phyloP scores from a whole-genome alignment of 768 basidiomycete genomes.

The Tulasnella sp. region DNA sequence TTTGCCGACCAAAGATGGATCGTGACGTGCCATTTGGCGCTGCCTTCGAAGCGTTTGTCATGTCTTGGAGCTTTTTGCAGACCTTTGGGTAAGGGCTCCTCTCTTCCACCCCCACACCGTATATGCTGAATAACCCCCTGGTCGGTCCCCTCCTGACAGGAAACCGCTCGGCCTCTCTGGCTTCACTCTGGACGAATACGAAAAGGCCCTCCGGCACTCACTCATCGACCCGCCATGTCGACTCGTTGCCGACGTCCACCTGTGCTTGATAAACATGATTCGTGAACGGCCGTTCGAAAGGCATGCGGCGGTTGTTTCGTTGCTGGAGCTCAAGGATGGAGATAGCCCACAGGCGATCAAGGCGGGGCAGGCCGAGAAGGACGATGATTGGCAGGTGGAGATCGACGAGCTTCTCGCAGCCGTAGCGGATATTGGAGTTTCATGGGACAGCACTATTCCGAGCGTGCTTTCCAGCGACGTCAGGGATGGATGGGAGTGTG shows the following conservation, averaged over 20 bases:
- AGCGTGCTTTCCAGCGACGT: conserved; percentile 68
- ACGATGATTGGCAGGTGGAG: conserved; percentile 39
- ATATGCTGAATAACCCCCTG: neutral
- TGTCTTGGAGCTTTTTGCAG: conserved; percentile 91
- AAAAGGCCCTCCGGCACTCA: conserved; percentile 77
- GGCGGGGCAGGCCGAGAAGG: conserved; percentile 41
- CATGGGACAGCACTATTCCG: conserved; percentile 65
- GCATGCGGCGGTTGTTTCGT: conserved; percentile 68
- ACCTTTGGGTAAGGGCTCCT: conserved; percentile 73
- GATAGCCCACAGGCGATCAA: conserved; percentile 38
- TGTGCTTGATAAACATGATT: conserved; percentile 81
- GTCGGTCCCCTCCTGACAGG: conserved; percentile 42
- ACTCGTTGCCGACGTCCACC: conserved; percentile 84
- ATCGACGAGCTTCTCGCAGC: conserved; percentile 60
- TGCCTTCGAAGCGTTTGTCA: conserved; percentile 76
- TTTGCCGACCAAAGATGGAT: conserved; percentile 52
- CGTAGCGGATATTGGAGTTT: conserved; percentile 78
- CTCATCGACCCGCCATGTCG: conserved; percentile 63
- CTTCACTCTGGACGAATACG: conserved; percentile 91
- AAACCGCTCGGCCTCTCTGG: conserved; percentile 82
- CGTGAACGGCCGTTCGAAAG: conserved; percentile 76
- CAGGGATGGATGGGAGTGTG: conserved; percentile 88
- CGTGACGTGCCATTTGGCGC: conserved; percentile 53
- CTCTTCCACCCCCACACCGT: conserved; percentile 6
- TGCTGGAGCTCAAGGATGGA: conserved; percentile 41